Evolutionary conservation across 2,329 filamentous ascomycete genomes (phyloP).

Genomic region (Ceratocystis albifundus): DNA sequence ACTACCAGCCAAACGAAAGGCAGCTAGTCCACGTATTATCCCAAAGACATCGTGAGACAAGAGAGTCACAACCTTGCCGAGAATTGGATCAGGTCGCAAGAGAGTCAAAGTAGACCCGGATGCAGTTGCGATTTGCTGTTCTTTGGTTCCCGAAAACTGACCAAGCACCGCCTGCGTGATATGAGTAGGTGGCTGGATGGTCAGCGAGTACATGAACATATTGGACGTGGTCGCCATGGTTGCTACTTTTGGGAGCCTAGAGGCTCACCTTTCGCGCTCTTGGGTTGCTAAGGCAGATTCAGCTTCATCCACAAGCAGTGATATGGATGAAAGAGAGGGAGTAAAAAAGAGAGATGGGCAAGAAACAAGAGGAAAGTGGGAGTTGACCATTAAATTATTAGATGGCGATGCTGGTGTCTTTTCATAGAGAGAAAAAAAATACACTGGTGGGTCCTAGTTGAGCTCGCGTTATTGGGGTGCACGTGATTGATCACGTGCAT

Average conservation of each 20-base stretch:
- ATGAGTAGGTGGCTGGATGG: constrained; percentile 81
- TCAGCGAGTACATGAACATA: constrained; percentile 98
- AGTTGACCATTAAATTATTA: constrained; percentile 1
- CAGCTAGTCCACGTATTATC: constrained; percentile 78
- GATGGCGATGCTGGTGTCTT: constrained; percentile 9
- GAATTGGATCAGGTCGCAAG: constrained; percentile 70
- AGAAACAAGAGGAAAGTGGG: not conserved
- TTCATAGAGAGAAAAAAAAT: constrained; percentile 15
- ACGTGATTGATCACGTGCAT: not conserved
- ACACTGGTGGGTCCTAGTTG: constrained; percentile 14
- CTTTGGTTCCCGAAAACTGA: constrained; percentile 90
- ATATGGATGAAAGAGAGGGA: constrained; percentile 17
- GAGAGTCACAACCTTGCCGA: constrained; percentile 75
- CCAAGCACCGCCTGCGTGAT: constrained; percentile 85
- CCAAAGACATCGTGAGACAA: constrained; percentile 92
- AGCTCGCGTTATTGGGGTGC: not conserved
- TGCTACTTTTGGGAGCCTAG: constrained; percentile 29
- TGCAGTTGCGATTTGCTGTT: constrained; percentile 92
- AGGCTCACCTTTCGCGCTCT: constrained; percentile 24
- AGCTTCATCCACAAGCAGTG: constrained; percentile 23
- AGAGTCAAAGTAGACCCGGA: constrained; percentile 83
- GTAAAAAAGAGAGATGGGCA: not conserved
- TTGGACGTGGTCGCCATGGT: constrained; percentile 94
- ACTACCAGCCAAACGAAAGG: constrained; percentile 85
- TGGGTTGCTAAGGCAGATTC: constrained; percentile 15